Evolutionary conservation across 768 basidiomycete species (phyloP), one percentile per base, ranked within the genome.

Genomic region (Mycena maculata): DNA sequence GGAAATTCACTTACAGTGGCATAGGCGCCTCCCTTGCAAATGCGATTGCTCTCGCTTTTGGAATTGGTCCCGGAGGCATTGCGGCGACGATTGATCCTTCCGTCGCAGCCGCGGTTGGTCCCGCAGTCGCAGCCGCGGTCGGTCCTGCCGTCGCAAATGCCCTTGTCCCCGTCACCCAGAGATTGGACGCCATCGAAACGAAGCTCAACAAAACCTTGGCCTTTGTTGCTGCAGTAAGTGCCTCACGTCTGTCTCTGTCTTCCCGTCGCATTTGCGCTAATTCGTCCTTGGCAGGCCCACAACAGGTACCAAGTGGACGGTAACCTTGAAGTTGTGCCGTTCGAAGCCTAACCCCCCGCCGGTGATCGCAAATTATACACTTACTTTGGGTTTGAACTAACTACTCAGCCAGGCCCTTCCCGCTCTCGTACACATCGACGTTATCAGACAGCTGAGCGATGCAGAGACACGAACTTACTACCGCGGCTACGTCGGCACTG

Each of bases 381-480:
- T n/a, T n/a, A 50, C 50, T 36, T 53, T 36, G 10, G 50, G 31
- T 53, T 53, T 22, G 9, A 53, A 36, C 33, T 53, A n/a, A 53
- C 12, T 36, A 36, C 50, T 53, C 18, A 10, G 31, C 50, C n/a
- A 53, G 33, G 31, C 30, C 33, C 50, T 53, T 53, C 50, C 50
- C 22, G 5, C 30, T 53, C 50, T 53, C 22, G 31, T 36, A 38
- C 33, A 53, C 50, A 53, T 53, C 50, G 31, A 53, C 8, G 20
- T 53, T 36, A 53, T 53, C 31, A 53, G 50, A 22, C 30, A 53
- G 31, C 36, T 53, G 31, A 53, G 50, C 33, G 50, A 53, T 36
- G 50, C 33, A 36, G 50, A 53, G 5, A 36, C 50, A 53, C 50
- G 13, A 53, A 31, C 31, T n/a, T 53, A 53, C 50, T 53, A 33